phyloP scores from a whole-genome alignment of 805 yeast genomes.

The Sugiyamaella marilandica region DNA sequence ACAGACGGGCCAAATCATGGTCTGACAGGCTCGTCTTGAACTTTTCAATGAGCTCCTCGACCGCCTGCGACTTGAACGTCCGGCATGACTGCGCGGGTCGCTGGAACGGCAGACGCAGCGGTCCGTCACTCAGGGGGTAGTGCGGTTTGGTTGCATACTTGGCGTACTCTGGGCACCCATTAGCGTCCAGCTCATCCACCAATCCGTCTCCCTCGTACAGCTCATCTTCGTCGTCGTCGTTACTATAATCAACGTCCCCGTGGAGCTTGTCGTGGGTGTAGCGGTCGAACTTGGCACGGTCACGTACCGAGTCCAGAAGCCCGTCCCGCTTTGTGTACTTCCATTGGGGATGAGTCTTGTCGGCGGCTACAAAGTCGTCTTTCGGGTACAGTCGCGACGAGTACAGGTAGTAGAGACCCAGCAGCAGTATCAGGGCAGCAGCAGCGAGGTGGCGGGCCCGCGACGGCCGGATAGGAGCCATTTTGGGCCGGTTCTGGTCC shows the following conservation, averaged over 20 bases:
- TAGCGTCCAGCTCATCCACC: background rate
- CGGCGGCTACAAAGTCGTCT: constrained; percentile 3
- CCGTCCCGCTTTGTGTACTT: constrained; percentile 6
- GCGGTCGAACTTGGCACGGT: background rate
- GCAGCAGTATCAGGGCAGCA: background rate
- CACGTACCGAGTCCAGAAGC: background rate
- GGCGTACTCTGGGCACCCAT: constrained; percentile 56
- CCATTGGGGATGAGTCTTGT: constrained; percentile 1
- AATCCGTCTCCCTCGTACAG: background rate
- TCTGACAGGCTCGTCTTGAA: constrained; percentile 48
- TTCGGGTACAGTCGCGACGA: background rate
- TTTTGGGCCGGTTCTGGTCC: background rate
- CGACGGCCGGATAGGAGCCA: constrained; percentile 8
- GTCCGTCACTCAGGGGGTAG: constrained; percentile 55
- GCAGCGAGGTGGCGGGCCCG: constrained; percentile 8
- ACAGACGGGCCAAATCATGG: constrained; percentile 64
- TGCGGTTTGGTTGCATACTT: constrained; percentile 54
- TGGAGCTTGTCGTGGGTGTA: background rate
- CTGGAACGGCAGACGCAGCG: constrained; percentile 59
- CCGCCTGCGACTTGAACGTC: constrained; percentile 58
- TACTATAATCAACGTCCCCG: constrained; percentile 2
- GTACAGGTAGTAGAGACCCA: constrained; percentile 1
- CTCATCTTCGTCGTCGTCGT: constrained; percentile 6
- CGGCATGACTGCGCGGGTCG: constrained; percentile 70
- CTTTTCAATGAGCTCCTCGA: constrained; percentile 56